Conservation (phyloP, 148 eudicot species). For the Fagopyrum homotropicum region DNA sequence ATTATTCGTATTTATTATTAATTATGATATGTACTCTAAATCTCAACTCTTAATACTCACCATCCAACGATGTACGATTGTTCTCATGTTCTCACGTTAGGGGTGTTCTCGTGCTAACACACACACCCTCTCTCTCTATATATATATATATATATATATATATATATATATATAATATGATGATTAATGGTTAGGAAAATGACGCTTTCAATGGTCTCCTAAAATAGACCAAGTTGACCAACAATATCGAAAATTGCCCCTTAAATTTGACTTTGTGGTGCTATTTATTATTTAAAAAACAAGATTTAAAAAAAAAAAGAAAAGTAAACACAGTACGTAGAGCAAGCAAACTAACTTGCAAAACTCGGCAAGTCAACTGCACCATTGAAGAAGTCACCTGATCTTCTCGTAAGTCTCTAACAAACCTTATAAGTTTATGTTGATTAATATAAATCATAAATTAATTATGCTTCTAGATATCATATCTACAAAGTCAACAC, state of each 20-base stretch:
- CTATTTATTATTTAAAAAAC: background rate
- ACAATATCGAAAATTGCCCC: background rate
- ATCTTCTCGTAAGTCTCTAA: background rate
- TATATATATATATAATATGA: background rate
- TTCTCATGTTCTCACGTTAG: too few species aligned
- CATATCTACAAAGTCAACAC: constrained; percentile 5
- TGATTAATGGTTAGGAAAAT: background rate
- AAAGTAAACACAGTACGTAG: background rate
- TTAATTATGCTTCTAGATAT: background rate
- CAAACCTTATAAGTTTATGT: background rate
- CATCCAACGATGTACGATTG: too few species aligned
- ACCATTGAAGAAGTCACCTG: background rate
- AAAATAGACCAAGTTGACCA: background rate
- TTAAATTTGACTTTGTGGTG: background rate
- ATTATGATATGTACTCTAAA: too few species aligned
- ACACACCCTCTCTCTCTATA: too few species aligned
- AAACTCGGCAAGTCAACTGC: constrained; percentile 14
- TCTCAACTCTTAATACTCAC: too few species aligned
- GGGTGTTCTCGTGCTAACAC: too few species aligned
- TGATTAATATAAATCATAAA: background rate
- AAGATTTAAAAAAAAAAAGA: background rate
- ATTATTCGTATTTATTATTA: too few species aligned
- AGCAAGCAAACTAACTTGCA: constrained; percentile 13
- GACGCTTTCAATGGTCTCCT: background rate
- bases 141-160: too few species aligned